phyloP scores from a whole-genome alignment of 1,139 yeast genomes.

The Geotrichum restrictum region DNA sequence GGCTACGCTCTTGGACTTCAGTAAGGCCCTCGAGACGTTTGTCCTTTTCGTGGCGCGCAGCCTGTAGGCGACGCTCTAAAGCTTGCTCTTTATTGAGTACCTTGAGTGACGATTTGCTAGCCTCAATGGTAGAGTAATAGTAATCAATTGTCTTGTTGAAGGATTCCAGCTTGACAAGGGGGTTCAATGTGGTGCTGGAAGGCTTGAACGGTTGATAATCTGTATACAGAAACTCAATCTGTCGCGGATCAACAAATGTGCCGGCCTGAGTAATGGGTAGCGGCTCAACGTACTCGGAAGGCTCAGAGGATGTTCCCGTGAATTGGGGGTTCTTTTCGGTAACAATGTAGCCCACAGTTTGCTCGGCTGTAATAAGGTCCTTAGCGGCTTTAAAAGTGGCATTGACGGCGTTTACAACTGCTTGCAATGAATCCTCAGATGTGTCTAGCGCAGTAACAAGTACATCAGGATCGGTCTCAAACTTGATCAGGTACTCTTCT shows the following conservation, averaged over 20 bases:
- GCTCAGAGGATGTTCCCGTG: conserved; percentile 38
- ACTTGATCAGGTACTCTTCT: conserved; percentile 50
- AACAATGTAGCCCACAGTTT: conserved; percentile 60
- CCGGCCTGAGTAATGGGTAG: conserved; percentile 29
- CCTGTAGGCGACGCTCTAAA: conserved; percentile 68
- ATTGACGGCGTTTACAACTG: conserved; percentile 47
- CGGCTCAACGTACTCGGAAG: conserved; percentile 19
- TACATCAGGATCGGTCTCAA: conserved; percentile 47
- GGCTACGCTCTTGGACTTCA: conserved; percentile 61
- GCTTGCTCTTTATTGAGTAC: conserved; percentile 72
- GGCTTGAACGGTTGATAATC: conserved; percentile 87
- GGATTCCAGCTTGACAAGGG: conserved; percentile 43
- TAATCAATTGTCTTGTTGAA: conserved; percentile 78
- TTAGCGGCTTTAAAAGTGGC: conserved; percentile 46
- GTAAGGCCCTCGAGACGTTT: conserved; percentile 65
- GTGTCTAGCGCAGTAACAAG: conserved; percentile 30
- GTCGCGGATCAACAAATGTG: conserved; percentile 33
- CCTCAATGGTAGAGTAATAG: conserved; percentile 80
- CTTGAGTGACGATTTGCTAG: conserved; percentile 67
- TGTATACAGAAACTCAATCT: conserved; percentile 55
- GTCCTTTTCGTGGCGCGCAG: conserved; percentile 70
- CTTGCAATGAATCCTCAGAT: conserved; percentile 20
- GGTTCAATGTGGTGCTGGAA: conserved; percentile 32
- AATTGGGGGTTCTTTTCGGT: conserved; percentile 56
- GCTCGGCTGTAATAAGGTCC: conserved; percentile 33